Base-by-base conservation (phyloP, 2,329 filamentous ascomycete species). In the Dactylonectria estremocensis region DNA sequence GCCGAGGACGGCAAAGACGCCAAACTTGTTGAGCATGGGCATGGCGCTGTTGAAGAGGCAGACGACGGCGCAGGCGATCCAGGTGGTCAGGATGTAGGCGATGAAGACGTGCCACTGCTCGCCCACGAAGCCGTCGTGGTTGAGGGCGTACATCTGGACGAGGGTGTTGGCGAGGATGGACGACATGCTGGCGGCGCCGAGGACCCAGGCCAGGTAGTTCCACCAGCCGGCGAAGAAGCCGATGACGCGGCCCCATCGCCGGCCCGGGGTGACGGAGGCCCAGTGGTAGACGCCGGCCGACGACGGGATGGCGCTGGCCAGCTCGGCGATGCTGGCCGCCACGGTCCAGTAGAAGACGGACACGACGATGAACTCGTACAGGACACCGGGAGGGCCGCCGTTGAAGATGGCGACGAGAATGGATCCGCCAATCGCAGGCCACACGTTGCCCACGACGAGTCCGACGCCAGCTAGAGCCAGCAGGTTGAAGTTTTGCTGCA, bases 241-340 rank as follows among this genome's bases (percentile, higher is more conserved):
- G 10, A 88, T 82, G 1, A 83, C 70, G 18, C 88, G 84, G 31
- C 89, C 88, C 79, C 85, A 86, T 61, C 69, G 61, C 24, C 57
- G 78, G 2, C 89, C 89, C 0, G 87, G 86, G 2, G 88, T 89
- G 9, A 90, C 82, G 14, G 87, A 85, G 2, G 88, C 88, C 87
- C 87, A 90, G 72, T 90, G 88, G 65, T 91, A 91, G 5, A 90
- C 87, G 24, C 88, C 88, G 61, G 85, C 87, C 7, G 87, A 85
- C 1, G 88, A 90, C n/a, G 89, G 89, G 68, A 90, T 89, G 18
- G 88, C 86, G 59, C 87, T 89, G 13, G 88, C 87, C 31, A 91
- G 80, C 77, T 91, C 89, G 50, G 89, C 88, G 64, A 91, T 84
- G 13, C 85, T 88, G 5, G 88, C 87, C 0, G 87, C 87, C 24